Evolutionary conservation across 345 rosid genomes (phyloP), one percentile per base, ranked within the genome.

Genomic region (Eucalyptus brandiana): DNA sequence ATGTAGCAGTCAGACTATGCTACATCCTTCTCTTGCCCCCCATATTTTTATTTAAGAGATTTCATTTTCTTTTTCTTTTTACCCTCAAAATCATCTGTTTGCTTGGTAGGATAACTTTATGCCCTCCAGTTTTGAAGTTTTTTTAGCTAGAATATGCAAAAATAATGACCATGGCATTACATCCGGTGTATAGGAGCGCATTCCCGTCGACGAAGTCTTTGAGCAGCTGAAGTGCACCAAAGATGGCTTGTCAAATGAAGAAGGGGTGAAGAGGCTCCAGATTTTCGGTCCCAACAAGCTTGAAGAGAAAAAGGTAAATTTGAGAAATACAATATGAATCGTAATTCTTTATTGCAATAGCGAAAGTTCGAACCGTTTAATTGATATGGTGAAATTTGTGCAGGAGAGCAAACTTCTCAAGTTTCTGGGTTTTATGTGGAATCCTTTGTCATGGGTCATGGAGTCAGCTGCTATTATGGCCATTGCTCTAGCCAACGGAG

Each of bases 391-490:
- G 56, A 28, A 65, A 72, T 53, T 32, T 88, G 40, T 76, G 17
- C 91, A 90, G 88, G 99, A 97, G 90, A 93, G 91, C 90, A 97
- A 97, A 80, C 1, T 97, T 60, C 95, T 97, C 54, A 97, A 97
- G 93, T 96, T 97, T 48, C 89, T 97, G 93, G 99, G 99, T 40
- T 97, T 97, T 86, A 97, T 97, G 99, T 97, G 99, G 99, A 96
- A 97, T 87, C 99, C 98, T 89, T 90, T 97, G 12, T 97, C 99
- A 76, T 97, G 99, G 99, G 99, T 97, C 32, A 97, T 97, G 99
- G 99, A 97, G 90, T 86, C 93, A 37, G 99, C 99, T 28, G 98
- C 99, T 18, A 93, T 97, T 87, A 97, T 97, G 99, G 98, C 99
- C 60, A 95, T 97, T 91, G 97, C 89, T 76, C 91, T 97, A 90